Conservation (phyloP, 345 rosid genomes). For the Eucalyptus fibrosa region DNA sequence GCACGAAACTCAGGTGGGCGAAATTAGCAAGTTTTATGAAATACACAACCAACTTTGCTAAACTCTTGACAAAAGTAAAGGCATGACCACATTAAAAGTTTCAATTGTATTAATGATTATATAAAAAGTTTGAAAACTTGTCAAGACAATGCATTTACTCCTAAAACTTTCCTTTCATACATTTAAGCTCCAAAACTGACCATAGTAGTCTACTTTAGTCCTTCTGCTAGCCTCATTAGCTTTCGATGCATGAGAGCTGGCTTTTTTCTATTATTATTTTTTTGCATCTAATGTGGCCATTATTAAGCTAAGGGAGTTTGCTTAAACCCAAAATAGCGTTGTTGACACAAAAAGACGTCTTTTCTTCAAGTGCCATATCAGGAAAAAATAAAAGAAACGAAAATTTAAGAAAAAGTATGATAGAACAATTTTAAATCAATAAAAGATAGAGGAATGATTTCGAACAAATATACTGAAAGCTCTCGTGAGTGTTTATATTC, state of each 20-base stretch:
- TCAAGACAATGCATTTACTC: neutral
- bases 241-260: neutral
- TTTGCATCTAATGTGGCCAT: rapidly evolving
- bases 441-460: neutral
- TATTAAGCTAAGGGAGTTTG: too few relatives aligned
- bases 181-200: neutral
- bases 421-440: neutral
- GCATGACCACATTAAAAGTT: neutral
- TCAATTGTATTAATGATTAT: neutral
- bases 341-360: too few relatives aligned
- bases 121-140: neutral
- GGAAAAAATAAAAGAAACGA: too few relatives aligned
- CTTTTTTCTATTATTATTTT: too few relatives aligned
- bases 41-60: too few relatives aligned
- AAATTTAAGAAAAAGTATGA: neutral
- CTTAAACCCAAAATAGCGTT: too few relatives aligned
- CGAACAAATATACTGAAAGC: rapidly evolving
- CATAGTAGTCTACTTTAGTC: neutral
- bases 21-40: too few relatives aligned
- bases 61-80: neutral
- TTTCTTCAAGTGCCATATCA: too few relatives aligned
- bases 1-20: too few relatives aligned
- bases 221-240: neutral
- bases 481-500: neutral
- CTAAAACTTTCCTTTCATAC: neutral